Percentiles rank a stretch among this genome's conserved stretches.
phyloP scores from a whole-genome alignment of 768 basidiomycete genomes.

The Mycena amicta region DNA sequence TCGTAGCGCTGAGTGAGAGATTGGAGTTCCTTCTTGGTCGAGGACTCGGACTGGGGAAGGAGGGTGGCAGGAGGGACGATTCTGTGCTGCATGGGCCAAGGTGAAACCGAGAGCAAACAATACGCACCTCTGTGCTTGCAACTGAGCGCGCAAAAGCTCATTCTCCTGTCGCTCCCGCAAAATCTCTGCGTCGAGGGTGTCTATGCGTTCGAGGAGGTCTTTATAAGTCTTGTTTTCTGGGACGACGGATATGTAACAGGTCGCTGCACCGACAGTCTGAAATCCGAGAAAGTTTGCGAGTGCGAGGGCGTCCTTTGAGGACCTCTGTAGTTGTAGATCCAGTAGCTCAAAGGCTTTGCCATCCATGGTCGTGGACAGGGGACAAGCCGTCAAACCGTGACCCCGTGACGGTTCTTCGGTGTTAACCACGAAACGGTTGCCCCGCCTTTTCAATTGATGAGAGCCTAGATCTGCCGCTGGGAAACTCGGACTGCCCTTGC shows the following conservation, averaged over 20 bases:
- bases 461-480: background rate
- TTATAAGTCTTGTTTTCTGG: background rate
- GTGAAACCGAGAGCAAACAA: too few relatives aligned
- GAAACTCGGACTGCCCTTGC: background rate
- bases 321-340: background rate
- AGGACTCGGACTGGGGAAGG: too few relatives aligned
- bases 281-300: background rate
- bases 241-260: background rate
- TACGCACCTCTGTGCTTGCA: background rate
- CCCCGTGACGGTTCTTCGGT: too few relatives aligned
- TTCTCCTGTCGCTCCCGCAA: background rate
- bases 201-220: background rate
- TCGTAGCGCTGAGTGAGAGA: conserved; percentile 13
- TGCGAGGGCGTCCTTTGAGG: background rate
- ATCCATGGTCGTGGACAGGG: too few relatives aligned
- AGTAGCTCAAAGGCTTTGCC: background rate
- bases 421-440: too few relatives aligned
- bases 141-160: background rate
- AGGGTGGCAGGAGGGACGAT: background rate
- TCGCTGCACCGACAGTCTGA: background rate
- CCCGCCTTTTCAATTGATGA: background rate
- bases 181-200: background rate
- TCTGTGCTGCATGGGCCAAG: too few relatives aligned
- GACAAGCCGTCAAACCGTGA: too few relatives aligned
- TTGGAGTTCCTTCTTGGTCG: conserved; percentile 1